Evolutionary conservation across 2,329 filamentous ascomycete genomes (phyloP).

Genomic region (Aspergillus versicolor): DNA sequence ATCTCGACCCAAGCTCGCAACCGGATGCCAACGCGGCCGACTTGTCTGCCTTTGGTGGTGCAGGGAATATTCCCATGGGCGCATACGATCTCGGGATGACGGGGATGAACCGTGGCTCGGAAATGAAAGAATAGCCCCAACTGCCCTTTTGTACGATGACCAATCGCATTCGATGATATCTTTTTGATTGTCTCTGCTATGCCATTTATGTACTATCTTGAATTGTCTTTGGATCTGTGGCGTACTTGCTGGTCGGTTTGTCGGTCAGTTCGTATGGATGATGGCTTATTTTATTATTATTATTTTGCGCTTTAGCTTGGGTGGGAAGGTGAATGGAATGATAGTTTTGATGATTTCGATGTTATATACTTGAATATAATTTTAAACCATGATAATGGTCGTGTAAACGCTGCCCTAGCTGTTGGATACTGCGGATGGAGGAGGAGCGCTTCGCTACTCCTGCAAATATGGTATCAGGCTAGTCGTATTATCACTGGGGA

Average conservation of each 20-base stretch:
- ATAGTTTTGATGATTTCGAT: no score
- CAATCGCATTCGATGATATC: neutral
- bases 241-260: no score
- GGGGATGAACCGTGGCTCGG: conserved; percentile 19
- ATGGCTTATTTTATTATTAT: neutral
- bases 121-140: conserved; percentile 5
- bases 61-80: conserved; percentile 24
- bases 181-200: neutral
- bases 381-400: no score
- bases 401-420: no score
- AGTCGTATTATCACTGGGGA: no score
- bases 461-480: no score
- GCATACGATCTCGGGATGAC: conserved; percentile 29
- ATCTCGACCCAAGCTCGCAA: conserved; percentile 15
- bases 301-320: neutral
- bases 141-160: neutral
- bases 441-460: no score
- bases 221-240: neutral
- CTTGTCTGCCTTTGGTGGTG: conserved; percentile 22
- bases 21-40: conserved; percentile 17
- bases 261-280: no score
- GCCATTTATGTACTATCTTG: neutral
- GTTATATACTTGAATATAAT: no score
- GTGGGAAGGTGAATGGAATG: no score
- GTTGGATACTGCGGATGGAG: no score